Evolutionary conservation across 345 rosid genomes (phyloP).

Genomic region (Arabidopsis suecica): DNA sequence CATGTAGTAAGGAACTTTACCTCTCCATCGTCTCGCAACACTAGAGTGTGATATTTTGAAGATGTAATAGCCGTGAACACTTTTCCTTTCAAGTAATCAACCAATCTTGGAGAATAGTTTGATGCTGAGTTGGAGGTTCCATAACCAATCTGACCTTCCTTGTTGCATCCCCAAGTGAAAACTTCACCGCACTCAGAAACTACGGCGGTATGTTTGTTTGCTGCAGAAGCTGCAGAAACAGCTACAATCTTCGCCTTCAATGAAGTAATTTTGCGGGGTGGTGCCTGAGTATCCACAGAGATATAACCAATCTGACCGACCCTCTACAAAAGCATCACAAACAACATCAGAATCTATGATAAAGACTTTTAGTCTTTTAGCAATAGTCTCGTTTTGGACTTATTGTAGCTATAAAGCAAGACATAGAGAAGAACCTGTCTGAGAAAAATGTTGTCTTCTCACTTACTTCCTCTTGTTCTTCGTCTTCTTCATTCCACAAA

Average conservation of each 20-base stretch:
- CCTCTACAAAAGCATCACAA: conserved; percentile 66
- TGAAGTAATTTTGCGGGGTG: conserved; percentile 91
- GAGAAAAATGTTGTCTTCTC: too few relatives aligned
- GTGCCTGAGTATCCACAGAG: conserved; percentile 94
- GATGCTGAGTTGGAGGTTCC: conserved; percentile 99
- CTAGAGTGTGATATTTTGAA: too few relatives aligned
- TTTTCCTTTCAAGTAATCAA: conserved; percentile 82
- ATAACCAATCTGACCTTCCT: conserved; percentile 98
- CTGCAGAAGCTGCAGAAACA: conserved; percentile 68
- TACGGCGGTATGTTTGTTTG: conserved; percentile 94
- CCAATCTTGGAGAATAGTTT: conserved; percentile 89
- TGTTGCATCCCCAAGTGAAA: conserved; percentile 96
- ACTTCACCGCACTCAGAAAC: conserved; percentile 93
- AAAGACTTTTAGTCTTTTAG: not conserved
- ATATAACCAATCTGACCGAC: conserved; percentile 98
- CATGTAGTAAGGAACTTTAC: too few relatives aligned
- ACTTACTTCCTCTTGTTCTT: too few relatives aligned
- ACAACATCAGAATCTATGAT: conserved; percentile 26
- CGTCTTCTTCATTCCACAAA: too few relatives aligned
- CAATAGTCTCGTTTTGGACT: too few relatives aligned
- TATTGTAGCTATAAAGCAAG: too few relatives aligned
- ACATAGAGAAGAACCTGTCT: too few relatives aligned
- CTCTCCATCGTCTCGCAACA: too few relatives aligned
- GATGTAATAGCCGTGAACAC: too few relatives aligned
- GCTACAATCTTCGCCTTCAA: conserved; percentile 74